A percentile compares a stretch with the other conserved stretches of the same genome.
Conservation (phyloP, 2,329 filamentous ascomycete species). For the Magnaporthiopsis poae region DNA sequence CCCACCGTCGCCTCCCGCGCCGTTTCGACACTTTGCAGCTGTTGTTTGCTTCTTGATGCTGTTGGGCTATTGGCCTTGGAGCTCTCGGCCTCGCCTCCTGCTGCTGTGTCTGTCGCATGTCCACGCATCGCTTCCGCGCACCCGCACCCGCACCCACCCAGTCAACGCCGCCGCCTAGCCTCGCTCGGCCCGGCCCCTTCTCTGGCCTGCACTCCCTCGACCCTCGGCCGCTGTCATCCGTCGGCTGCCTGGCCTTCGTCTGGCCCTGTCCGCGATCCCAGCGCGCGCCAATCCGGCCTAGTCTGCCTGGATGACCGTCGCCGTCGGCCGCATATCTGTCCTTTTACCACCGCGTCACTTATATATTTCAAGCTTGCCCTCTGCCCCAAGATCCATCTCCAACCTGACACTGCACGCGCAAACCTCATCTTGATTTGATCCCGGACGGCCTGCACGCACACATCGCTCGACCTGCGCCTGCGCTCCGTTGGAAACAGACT, state of each 20-base stretch:
- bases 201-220: background rate
- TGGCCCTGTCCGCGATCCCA: background rate
- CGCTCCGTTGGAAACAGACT: too few species aligned
- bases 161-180: background rate
- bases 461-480: too few species aligned
- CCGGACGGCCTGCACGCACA: too few species aligned
- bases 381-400: too few species aligned
- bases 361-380: too few species aligned
- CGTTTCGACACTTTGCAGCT: background rate
- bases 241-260: background rate
- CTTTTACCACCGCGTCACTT: too few species aligned
- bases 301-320: too few species aligned
- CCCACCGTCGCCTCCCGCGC: too few species aligned
- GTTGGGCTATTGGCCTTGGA: background rate
- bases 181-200: conserved; percentile 1
- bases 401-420: too few species aligned
- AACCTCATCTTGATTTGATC: too few species aligned
- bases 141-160: conserved; percentile 1
- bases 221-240: background rate
- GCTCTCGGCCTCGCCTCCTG: background rate
- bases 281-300: too few species aligned
- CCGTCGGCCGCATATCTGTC: too few species aligned
- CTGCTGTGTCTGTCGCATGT: conserved; percentile 7
- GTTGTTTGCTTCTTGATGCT: background rate
- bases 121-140: background rate